Conservation (phyloP, 2,329 filamentous ascomycete species). For the Penicillium sp. region DNA sequence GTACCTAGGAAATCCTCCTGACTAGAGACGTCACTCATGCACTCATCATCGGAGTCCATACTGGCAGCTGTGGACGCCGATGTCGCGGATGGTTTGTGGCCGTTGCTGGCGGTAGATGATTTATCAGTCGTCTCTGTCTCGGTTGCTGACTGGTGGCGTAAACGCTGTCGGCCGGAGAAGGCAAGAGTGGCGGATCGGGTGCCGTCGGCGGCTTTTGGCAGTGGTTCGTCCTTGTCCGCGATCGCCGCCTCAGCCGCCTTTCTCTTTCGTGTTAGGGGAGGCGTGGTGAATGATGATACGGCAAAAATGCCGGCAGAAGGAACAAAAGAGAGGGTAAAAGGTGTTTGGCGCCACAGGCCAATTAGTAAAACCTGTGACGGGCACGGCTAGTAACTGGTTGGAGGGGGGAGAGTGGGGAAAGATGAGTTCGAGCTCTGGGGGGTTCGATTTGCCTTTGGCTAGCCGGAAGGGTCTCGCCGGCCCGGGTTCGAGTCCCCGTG, state of each 20-base stretch:
- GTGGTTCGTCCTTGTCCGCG: conserved; percentile 24
- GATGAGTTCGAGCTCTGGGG: conserved; percentile 1
- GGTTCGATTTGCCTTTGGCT: background rate
- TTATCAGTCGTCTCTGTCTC: conserved; percentile 16
- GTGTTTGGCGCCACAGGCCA: conserved; percentile 5
- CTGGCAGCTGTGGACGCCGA: conserved; percentile 47
- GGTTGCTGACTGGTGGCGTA: conserved; percentile 21
- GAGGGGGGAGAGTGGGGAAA: conserved; percentile 10
- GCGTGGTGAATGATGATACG: conserved; percentile 46
- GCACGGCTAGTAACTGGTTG: conserved; percentile 5
- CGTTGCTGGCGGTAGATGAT: conserved; percentile 13
- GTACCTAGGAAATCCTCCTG: conserved; percentile 63
- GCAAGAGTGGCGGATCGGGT: conserved; percentile 24
- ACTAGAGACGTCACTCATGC: conserved; percentile 79
- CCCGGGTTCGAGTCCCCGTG: background rate
- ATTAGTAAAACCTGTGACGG: conserved; percentile 8
- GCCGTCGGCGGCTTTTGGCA: conserved; percentile 28
- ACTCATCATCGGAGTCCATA: conserved; percentile 96
- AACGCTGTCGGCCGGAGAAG: conserved; percentile 28
- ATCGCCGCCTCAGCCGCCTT: conserved; percentile 50
- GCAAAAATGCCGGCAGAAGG: conserved; percentile 17
- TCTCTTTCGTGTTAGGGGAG: conserved; percentile 51
- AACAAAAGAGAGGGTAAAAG: background rate
- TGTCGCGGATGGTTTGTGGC: conserved; percentile 37
- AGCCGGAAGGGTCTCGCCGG: background rate